Conservation (phyloP, 768 basidiomycete genomes). For the Pholiota molesta region DNA sequence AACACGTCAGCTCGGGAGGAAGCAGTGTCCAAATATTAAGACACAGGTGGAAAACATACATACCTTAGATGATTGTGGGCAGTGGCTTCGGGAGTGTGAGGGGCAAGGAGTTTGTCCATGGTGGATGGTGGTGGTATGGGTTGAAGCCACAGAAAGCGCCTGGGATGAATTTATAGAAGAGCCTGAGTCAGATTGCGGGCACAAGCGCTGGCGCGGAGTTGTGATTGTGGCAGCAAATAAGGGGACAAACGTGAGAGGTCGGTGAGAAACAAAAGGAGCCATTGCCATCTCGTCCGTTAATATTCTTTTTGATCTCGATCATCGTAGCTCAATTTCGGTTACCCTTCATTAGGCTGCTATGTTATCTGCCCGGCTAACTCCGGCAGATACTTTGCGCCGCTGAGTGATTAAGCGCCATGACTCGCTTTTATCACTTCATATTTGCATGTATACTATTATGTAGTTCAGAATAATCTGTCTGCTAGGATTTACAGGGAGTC, state of each 20-base stretch:
- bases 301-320: constrained; percentile 15
- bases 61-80: constrained; percentile 73
- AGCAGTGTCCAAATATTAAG: constrained; percentile 6
- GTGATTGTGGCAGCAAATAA: constrained; percentile 18
- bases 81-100: constrained; percentile 72
- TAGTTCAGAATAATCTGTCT: too few species aligned
- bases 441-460: too few species aligned
- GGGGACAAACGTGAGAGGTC: constrained; percentile 34
- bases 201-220: constrained; percentile 23
- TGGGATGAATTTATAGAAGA: constrained; percentile 22
- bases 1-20: constrained; percentile 17
- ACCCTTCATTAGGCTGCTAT: too few species aligned
- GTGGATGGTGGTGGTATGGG: constrained; percentile 19
- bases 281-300: too few species aligned
- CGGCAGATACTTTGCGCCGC: too few species aligned
- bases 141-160: constrained; percentile 12
- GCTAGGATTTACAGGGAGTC: too few species aligned
- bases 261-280: constrained; percentile 7
- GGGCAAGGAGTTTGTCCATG: constrained; percentile 77
- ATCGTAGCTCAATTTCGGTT: too few species aligned
- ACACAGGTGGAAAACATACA: constrained; percentile 23
- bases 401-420: too few species aligned
- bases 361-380: too few species aligned
- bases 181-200: constrained; percentile 14
- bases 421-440: too few species aligned